A percentile compares a stretch with the other conserved stretches of the same genome.
phyloP scores from a whole-genome alignment of 768 basidiomycete species.

The Cubamyces sp. region DNA sequence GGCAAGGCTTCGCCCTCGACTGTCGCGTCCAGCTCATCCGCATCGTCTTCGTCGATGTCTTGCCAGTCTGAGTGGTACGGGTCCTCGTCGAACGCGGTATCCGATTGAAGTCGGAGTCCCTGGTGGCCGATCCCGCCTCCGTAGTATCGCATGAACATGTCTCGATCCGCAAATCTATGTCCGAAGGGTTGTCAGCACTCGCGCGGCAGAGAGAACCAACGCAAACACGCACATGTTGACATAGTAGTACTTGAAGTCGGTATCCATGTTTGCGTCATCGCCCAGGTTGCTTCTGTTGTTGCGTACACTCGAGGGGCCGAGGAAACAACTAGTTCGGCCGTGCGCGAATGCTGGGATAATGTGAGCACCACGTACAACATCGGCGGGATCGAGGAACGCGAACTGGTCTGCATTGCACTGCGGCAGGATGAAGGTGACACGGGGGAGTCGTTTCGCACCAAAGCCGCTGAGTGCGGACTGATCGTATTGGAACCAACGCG shows the following conservation, averaged over 20 bases:
- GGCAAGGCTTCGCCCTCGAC: too few relatives aligned
- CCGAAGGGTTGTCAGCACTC: not conserved
- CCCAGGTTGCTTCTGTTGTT: too few relatives aligned
- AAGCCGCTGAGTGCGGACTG: slow-evolving; percentile 34
- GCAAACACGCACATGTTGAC: slow-evolving; percentile 27
- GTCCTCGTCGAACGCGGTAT: too few relatives aligned
- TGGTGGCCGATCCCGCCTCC: too few relatives aligned
- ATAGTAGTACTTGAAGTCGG: slow-evolving; percentile 27
- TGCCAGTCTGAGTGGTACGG: too few relatives aligned
- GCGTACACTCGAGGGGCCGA: not conserved
- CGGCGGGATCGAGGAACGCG: slow-evolving; percentile 48
- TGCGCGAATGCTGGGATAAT: slow-evolving; percentile 45
- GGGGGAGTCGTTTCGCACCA: slow-evolving; percentile 34
- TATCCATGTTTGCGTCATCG: too few relatives aligned
- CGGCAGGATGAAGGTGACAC: slow-evolving; percentile 41
- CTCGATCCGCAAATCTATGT: slow-evolving; percentile 32
- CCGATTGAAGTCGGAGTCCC: too few relatives aligned
- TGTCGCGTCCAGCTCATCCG: too few relatives aligned
- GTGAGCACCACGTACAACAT: slow-evolving; percentile 44
- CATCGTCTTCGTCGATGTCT: too few relatives aligned
- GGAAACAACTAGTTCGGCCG: slow-evolving; percentile 19
- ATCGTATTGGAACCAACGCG: slow-evolving; percentile 42
- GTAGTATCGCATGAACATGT: too few relatives aligned
- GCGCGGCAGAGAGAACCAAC: not conserved
- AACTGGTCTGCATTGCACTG: slow-evolving; percentile 38